Evolutionary conservation across 2,329 filamentous ascomycete genomes (phyloP), one percentile per base, ranked within the genome.

Genomic region (Furcasterigmium sp.): DNA sequence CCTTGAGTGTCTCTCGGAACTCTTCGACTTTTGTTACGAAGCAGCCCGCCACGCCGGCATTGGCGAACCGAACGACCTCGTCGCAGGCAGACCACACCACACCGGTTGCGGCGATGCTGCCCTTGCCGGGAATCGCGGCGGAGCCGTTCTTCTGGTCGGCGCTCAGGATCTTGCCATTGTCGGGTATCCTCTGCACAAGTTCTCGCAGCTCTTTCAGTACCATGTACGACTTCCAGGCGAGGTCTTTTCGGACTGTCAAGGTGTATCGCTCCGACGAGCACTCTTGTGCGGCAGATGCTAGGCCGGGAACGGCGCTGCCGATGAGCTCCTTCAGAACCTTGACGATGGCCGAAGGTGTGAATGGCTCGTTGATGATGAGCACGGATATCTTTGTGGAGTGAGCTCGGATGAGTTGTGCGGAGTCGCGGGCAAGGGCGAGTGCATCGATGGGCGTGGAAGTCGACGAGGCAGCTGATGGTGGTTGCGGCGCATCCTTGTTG

Each of bases 301-400:
- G 71, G 3, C 80, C 86, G 0, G 87, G 85, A 0, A 95, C 72
- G n/a, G 87, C 80, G 0, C 81, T 82, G 11, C 78, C 73, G 18
- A 83, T 75, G n/a, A 95, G 73, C 45, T 90, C 82, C 26, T 78
- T 74, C 5, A 96, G 68, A 13, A 94, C 80, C 19, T 76, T 82
- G 9, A 65, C 68, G 26, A 95, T 73, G 5, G 88, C 91, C 1
- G 83, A 82, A 0, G 87, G 82, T 0, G 90, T 93, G 53, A 95
- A 94, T 1, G 91, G 91, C 15, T 87, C 78, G 56, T 87, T 95
- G 56, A 94, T 85, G 2, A 93, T 78, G 11, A 97, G 76, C 1
- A 96, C 82, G 0, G 87, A 91, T 20, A 96, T 74, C 50, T 95
- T 95, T 6, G 90, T 95, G 2, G 84, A 79, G 58, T 96, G 89